A percentile compares a stretch with the other conserved stretches of the same genome.
Evolutionary conservation across 148 eudicot species (phyloP).

Genomic region (Tetragonia tetragonoides): DNA sequence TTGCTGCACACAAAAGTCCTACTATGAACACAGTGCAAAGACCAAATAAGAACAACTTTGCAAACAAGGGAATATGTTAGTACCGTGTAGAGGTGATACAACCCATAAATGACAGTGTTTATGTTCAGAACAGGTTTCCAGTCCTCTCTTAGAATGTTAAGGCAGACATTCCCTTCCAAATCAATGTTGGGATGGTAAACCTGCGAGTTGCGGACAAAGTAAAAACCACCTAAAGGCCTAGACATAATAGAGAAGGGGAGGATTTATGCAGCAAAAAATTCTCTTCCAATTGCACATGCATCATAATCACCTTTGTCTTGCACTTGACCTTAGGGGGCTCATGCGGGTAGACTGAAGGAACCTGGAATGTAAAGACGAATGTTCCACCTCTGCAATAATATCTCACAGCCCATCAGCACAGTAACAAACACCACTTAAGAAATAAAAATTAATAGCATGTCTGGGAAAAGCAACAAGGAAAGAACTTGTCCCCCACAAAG

Average conservation of each 20-base stretch:
- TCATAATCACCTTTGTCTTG: constrained; percentile 51
- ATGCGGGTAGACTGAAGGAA: constrained; percentile 53
- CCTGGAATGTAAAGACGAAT: constrained; percentile 49
- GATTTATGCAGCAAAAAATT: neutral
- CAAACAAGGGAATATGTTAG: neutral
- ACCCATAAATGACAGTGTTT: constrained; percentile 69
- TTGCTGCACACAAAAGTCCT: constrained; percentile 46
- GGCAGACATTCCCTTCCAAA: constrained; percentile 90
- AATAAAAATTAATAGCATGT: neutral
- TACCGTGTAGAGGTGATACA: constrained; percentile 83
- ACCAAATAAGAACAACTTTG: neutral
- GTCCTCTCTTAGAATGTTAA: constrained; percentile 90
- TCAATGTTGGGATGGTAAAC: constrained; percentile 90
- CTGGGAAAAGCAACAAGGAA: neutral
- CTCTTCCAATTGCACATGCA: constrained; percentile 3
- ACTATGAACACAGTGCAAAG: neutral
- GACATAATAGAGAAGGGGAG: neutral
- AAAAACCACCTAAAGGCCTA: neutral
- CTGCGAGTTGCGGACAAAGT: constrained; percentile 26
- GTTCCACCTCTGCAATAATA: constrained; percentile 48
- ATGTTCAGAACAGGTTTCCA: constrained; percentile 88
- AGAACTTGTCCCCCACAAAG: neutral
- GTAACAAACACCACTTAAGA: neutral
- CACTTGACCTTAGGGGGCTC: constrained; percentile 69
- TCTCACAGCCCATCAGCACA: neutral